Conservation (phyloP, 257 asterid species). For the Prunella vulgaris region DNA sequence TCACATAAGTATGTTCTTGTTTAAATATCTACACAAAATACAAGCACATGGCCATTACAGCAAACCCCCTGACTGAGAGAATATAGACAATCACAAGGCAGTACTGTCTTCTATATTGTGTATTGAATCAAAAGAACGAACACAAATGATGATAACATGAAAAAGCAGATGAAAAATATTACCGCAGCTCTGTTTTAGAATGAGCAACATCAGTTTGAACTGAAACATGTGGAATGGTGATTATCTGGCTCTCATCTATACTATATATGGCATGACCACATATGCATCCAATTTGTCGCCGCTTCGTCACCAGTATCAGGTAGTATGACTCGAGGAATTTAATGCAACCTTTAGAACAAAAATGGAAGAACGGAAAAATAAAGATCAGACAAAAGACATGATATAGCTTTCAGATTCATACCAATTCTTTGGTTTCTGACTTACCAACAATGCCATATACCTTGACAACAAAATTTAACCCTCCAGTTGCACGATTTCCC, state of each 20-base stretch:
- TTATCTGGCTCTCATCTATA: conserved; percentile 93
- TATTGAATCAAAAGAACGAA: conserved; percentile 4
- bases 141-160: not conserved
- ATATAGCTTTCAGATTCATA: conserved; percentile 15
- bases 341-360: conserved; percentile 67
- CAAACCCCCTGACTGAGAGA: not conserved
- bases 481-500: conserved; percentile 98
- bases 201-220: conserved; percentile 98
- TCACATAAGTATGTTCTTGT: not conserved
- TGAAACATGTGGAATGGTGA: conserved; percentile 81
- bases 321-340: conserved; percentile 90
- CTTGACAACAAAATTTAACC: conserved; percentile 81
- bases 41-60: not conserved
- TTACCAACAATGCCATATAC: conserved; percentile 97
- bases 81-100: not conserved
- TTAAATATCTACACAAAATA: not conserved
- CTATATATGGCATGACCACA: conserved; percentile 97
- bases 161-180: conserved; percentile 28
- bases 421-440: conserved; percentile 23
- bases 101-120: not conserved
- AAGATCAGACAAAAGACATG: conserved; percentile 3
- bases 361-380: conserved; percentile 7
- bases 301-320: conserved; percentile 82
- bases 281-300: conserved; percentile 84
- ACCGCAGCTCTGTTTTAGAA: conserved; percentile 95